phyloP scores from a whole-genome alignment of 805 yeast species.

The Ogataea ramenticola region DNA sequence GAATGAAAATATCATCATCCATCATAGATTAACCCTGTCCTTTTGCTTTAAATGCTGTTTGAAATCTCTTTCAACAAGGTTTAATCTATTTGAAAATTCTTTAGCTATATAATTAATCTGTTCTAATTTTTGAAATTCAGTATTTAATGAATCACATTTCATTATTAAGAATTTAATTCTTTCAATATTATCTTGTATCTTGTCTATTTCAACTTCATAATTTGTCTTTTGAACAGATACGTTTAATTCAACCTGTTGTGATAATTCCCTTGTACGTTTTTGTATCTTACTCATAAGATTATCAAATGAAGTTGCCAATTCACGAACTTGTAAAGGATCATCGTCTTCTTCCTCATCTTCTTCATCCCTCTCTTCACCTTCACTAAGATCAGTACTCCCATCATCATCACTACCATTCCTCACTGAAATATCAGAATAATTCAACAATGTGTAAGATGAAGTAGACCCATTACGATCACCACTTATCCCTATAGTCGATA shows the following conservation, averaged over 20 bases:
- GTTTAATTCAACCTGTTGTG: conserved; percentile 21
- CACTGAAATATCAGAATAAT: not conserved
- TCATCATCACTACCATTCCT: too few relatives aligned
- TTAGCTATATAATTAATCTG: conserved; percentile 23
- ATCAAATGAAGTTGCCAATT: conserved; percentile 56
- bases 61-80: conserved; percentile 13
- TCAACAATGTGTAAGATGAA: not conserved
- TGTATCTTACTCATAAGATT: conserved; percentile 56
- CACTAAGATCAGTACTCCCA: too few relatives aligned
- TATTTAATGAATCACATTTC: conserved; percentile 19
- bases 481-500: too few relatives aligned
- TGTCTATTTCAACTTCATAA: conserved; percentile 15
- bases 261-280: conserved; percentile 41
- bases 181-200: conserved; percentile 13
- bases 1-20: too few relatives aligned
- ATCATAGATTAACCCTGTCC: too few relatives aligned
- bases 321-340: conserved; percentile 59
- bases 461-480: not conserved
- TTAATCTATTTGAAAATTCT: conserved; percentile 22
- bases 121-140: conserved; percentile 26
- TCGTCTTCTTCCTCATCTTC: conserved; percentile 24
- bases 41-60: conserved; percentile 10
- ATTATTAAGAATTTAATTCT: conserved; percentile 11
- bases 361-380: too few relatives aligned
- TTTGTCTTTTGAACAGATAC: conserved; percentile 17